Percentiles rank a stretch among this genome's conserved stretches.
Conservation (phyloP, 108 stramenopile species). For the Cylindrotheca fusiformis region DNA sequence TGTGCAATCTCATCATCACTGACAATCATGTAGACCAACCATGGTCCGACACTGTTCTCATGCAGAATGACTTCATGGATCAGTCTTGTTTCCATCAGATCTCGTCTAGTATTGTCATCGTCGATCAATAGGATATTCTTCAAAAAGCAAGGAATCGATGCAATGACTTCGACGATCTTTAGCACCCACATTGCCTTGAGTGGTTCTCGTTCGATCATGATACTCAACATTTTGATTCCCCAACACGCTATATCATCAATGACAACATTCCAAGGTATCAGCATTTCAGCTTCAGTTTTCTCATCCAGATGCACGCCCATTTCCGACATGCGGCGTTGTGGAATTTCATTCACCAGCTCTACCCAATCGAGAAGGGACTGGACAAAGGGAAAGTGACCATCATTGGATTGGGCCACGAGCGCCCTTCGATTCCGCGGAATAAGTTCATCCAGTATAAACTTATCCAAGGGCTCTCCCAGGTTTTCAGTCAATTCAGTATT, state of each 20-base stretch:
- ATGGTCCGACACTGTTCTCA: not conserved
- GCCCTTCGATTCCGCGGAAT: not conserved
- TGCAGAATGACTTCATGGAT: not conserved
- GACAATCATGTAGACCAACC: not conserved
- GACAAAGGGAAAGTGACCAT: not conserved
- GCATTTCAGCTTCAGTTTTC: not conserved
- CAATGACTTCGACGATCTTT: not conserved
- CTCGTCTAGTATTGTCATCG: not conserved
- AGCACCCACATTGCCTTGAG: not conserved
- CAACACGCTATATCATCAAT: not conserved
- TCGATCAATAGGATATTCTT: not conserved
- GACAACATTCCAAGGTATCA: not conserved
- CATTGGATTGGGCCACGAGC: not conserved
- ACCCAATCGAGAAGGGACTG: not conserved
- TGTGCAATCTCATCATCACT: not conserved
- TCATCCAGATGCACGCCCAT: not conserved
- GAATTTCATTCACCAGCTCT: not conserved
- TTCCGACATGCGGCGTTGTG: not conserved
- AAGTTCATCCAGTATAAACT: not conserved
- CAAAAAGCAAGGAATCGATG: not conserved
- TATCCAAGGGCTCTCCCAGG: not conserved
- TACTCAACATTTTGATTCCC: not conserved
- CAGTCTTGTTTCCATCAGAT: not conserved
- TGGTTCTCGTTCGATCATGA: not conserved
- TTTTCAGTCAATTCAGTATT: not conserved